Percentiles rank a stretch among this genome's conserved stretches.
phyloP scores from a whole-genome alignment of 2,329 filamentous ascomycete genomes.

The Nothopassalora personata region DNA sequence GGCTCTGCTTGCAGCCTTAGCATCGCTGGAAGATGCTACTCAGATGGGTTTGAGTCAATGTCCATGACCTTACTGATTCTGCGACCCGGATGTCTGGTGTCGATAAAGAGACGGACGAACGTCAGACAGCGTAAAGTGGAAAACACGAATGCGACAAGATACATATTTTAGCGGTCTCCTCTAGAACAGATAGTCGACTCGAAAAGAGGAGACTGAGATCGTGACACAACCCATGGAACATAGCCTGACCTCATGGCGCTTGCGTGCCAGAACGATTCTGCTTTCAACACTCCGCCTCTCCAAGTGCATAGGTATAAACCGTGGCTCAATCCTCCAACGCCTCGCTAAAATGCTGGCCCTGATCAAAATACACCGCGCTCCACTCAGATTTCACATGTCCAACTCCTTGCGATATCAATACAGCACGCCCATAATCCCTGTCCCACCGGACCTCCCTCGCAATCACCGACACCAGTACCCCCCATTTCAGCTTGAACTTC shows the following conservation, averaged over 20 bases:
- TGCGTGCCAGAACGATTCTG: not conserved
- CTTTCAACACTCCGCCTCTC: not conserved
- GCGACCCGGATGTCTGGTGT: too few relatives aligned
- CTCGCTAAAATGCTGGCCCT: not conserved
- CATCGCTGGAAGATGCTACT: not conserved
- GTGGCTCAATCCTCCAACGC: not conserved
- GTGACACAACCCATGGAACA: slow-evolving; percentile 29
- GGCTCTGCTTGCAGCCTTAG: not conserved
- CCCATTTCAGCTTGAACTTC: too few relatives aligned
- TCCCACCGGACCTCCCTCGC: too few relatives aligned
- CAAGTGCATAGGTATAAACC: not conserved
- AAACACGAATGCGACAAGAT: too few relatives aligned
- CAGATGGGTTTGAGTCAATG: too few relatives aligned
- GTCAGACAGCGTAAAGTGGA: too few relatives aligned
- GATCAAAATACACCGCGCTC: not conserved
- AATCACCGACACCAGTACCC: too few relatives aligned
- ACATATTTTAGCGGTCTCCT: too few relatives aligned
- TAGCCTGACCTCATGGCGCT: not conserved
- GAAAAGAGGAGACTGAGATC: too few relatives aligned
- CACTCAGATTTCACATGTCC: not conserved
- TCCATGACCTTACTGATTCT: too few relatives aligned
- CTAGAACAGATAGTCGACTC: too few relatives aligned
- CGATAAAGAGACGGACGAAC: too few relatives aligned
- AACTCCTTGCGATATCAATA: not conserved
- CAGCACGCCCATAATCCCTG: not conserved